Base-by-base conservation (phyloP, 148 eudicot genomes). In the Spergularia marina region DNA sequence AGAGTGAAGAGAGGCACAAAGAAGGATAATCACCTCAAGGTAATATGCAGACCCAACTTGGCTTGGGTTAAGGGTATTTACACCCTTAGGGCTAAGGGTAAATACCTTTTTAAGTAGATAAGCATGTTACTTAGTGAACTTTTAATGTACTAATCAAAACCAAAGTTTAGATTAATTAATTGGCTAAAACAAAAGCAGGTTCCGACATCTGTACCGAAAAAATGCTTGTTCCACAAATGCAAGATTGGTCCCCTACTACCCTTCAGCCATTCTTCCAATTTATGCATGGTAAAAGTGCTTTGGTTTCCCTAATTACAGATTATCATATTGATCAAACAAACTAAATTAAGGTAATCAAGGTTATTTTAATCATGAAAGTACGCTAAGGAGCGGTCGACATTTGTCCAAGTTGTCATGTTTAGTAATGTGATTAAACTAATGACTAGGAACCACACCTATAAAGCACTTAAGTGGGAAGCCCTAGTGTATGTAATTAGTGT, bases 201-300 rank as follows among this genome's bases (percentile, higher is more conserved):
- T 78, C 82, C 84, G 80, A 84, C 87, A 84, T 58, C 23, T 82
- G 83, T 82, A 79, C 84, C 77, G 80, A 80, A 63, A 68, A 78
- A 78, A 78, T 56, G 80, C 74, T 72, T 62, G 75, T 40, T 78
- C 82, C 76, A 64, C 77, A 74, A 67, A 59, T 53, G 59, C 65
- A 61, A 68, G 65, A 77, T 57, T 77, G 81, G 81, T 77, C 81
- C 81, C 84, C 81, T 30, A 44, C 69, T 7, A 23, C 16, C 78
- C 78, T 44, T 75, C 54, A 54, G 55, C 71, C 64, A 74, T 66
- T 58, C 59, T 44, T 71, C 69, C 39, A 49, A 30, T 12, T 72
- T 82, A 30, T 76, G 79, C 79, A 76, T 65, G 62, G 52, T 58
- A 54, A 44, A 63, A 55, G 1, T 54, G 12, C 54, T 18, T 71